A percentile compares a stretch with the other conserved stretches of the same genome.
Conservation (phyloP, 345 rosid species). For the Euphorbia peplus region DNA sequence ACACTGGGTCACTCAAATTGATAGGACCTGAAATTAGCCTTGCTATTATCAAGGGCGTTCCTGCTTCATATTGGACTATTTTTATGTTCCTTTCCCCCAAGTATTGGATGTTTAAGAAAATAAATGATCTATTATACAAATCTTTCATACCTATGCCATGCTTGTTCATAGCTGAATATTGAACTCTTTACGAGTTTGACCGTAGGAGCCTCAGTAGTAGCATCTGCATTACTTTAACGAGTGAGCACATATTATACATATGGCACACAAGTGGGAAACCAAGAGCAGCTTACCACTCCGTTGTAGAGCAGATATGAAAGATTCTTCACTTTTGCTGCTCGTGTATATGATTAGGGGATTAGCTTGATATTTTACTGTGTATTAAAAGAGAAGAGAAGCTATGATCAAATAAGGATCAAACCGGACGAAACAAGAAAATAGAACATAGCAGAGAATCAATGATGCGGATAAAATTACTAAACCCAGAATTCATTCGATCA, state of each 20-base stretch:
- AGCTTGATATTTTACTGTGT: constrained; percentile 84
- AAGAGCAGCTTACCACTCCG: constrained; percentile 53
- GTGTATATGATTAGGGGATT: constrained; percentile 72
- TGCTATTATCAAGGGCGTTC: not conserved
- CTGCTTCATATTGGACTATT: not conserved
- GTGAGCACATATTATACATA: constrained; percentile 26
- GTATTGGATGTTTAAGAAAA: not conserved
- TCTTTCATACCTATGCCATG: constrained; percentile 83
- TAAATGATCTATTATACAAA: constrained; percentile 7
- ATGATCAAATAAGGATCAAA: not conserved
- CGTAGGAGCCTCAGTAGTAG: constrained; percentile 47
- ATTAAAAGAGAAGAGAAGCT: constrained; percentile 13
- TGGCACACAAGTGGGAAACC: constrained; percentile 13
- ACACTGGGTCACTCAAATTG: not conserved
- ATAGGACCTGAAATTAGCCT: not conserved
- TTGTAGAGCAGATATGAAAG: constrained; percentile 76
- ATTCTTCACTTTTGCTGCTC: constrained; percentile 90
- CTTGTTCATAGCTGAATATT: constrained; percentile 95
- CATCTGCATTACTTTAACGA: constrained; percentile 51
- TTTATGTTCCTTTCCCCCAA: not conserved
- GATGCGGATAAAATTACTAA: not conserved
- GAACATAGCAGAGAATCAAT: not conserved
- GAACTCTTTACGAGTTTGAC: constrained; percentile 88
- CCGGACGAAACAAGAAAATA: not conserved
- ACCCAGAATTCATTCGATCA: not conserved